Evolutionary conservation across 805 yeast species (phyloP).

Genomic region (Candida coleopterorum): DNA sequence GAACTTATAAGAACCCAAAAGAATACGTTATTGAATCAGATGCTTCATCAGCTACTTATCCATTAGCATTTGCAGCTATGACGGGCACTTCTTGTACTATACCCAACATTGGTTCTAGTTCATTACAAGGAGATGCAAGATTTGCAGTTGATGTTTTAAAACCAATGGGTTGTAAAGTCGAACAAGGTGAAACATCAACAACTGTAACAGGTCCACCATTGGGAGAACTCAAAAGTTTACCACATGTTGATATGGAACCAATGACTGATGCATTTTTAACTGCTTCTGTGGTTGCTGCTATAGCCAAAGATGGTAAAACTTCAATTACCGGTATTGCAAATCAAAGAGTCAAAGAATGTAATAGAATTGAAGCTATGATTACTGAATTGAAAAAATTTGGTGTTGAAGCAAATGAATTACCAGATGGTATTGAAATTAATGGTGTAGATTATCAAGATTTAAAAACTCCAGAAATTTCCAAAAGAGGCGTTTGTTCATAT

Average conservation of each 20-base stretch:
- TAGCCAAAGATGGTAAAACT: constrained; percentile 61
- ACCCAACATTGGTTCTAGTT: constrained; percentile 88
- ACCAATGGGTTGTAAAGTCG: constrained; percentile 94
- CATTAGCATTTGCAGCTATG: constrained; percentile 94
- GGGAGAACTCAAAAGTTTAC: constrained; percentile 65
- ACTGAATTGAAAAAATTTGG: constrained; percentile 86
- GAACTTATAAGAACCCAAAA: constrained; percentile 70
- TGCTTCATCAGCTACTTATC: constrained; percentile 97
- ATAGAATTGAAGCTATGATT: constrained; percentile 93
- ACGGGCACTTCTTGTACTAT: constrained; percentile 90
- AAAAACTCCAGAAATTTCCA: constrained; percentile 45
- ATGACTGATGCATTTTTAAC: constrained; percentile 99
- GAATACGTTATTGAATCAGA: constrained; percentile 92
- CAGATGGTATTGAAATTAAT: constrained; percentile 86
- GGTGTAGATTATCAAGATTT: constrained; percentile 57
- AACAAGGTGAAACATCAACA: constrained; percentile 78
- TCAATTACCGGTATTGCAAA: constrained; percentile 93
- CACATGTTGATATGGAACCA: constrained; percentile 93
- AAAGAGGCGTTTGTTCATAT: constrained; percentile 66
- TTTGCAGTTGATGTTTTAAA: constrained; percentile 88
- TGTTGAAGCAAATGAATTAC: constrained; percentile 75
- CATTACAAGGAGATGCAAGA: constrained; percentile 95
- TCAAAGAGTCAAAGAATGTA: constrained; percentile 97
- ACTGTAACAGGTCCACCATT: constrained; percentile 86
- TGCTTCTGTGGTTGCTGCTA: constrained; percentile 96